These are phyloP conservation scores for Fraxinus quadrangulata DNA, from an alignment of 257 asterid genomes.

Conservation along the genomic window DNA sequence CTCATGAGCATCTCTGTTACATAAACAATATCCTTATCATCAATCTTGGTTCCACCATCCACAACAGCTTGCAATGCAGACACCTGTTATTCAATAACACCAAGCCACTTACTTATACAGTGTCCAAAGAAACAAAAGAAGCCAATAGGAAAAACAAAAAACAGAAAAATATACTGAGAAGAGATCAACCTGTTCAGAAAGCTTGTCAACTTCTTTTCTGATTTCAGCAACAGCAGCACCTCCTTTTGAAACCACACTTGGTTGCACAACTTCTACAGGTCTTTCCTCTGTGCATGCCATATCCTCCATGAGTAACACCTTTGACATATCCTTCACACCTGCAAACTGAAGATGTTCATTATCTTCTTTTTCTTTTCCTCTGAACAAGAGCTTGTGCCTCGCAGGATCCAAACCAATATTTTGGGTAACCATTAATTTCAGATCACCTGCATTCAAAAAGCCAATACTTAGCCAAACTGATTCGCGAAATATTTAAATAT, in stretches of 20 bases:
- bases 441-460: constrained; percentile 61
- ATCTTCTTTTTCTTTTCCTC: constrained; percentile 87
- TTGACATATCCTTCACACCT: constrained; percentile 72
- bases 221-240: constrained; percentile 63
- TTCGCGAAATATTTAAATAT: not conserved
- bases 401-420: constrained; percentile 63
- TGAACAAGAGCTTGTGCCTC: constrained; percentile 61
- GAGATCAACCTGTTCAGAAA: constrained; percentile 64
- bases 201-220: constrained; percentile 74
- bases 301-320: constrained; percentile 63
- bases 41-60: constrained; percentile 55
- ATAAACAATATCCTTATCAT: constrained; percentile 57
- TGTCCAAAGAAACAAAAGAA: not conserved
- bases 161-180: not conserved
- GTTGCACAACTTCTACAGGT: constrained; percentile 41
- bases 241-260: constrained; percentile 52
- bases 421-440: constrained; percentile 57
- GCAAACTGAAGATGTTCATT: constrained; percentile 62
- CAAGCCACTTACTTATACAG: constrained; percentile 13
- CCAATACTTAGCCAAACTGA: constrained; percentile 21
- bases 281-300: constrained; percentile 17
- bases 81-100: constrained; percentile 44
- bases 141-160: not conserved
- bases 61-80: constrained; percentile 68
- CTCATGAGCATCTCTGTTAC: constrained; percentile 91